A percentile compares a stretch with the other conserved stretches of the same genome.
phyloP scores from a whole-genome alignment of 106 monocot species.

The Allium fistulosum region DNA sequence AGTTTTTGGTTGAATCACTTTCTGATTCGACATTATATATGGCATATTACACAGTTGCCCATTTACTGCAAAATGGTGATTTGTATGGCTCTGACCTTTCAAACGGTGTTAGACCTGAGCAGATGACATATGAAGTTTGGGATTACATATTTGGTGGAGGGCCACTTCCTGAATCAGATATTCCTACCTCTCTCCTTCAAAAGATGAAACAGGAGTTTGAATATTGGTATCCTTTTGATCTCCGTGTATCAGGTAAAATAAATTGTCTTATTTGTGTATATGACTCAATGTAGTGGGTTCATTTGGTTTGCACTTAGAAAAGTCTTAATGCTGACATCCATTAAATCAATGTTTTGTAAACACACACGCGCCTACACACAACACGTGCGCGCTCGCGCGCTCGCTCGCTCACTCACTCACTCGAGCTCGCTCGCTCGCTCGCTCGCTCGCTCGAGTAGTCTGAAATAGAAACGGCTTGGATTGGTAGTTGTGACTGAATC shows the following conservation, averaged over 20 bases:
- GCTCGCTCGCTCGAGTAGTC: too few species aligned
- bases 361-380: too few species aligned
- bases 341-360: too few species aligned
- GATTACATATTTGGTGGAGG: slow-evolving; percentile 63
- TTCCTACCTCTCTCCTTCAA: slow-evolving; percentile 36
- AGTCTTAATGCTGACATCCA: too few species aligned
- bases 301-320: too few species aligned
- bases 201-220: slow-evolving; percentile 91
- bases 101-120: slow-evolving; percentile 48
- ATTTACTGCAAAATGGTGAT: slow-evolving; percentile 70
- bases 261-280: too few species aligned
- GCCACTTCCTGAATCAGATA: slow-evolving; percentile 36
- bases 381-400: too few species aligned
- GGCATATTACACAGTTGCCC: slow-evolving; percentile 88
- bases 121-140: slow-evolving; percentile 89
- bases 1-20: slow-evolving; percentile 88
- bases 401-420: too few species aligned
- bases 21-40: slow-evolving; percentile 96
- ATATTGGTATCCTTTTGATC: slow-evolving; percentile 95
- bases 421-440: too few species aligned
- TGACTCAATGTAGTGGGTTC: too few species aligned
- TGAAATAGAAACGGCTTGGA: too few species aligned
- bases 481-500: too few species aligned
- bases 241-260: slow-evolving; percentile 63
- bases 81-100: slow-evolving; percentile 63